Percentiles rank a stretch among this genome's conserved stretches.
phyloP scores from a whole-genome alignment of 805 yeast species.

The Osmozyma mogii region DNA sequence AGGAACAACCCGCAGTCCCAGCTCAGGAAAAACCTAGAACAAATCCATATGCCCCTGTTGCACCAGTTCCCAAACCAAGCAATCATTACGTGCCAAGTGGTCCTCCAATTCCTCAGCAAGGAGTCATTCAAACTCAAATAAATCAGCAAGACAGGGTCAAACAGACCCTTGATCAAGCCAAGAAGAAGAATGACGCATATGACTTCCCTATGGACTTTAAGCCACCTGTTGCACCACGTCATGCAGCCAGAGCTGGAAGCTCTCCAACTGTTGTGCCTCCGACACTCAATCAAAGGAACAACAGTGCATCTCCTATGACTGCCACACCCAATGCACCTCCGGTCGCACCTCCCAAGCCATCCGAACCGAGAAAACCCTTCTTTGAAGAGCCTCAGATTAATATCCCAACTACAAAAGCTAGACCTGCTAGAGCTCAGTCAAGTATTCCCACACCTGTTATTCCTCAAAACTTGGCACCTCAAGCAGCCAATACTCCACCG shows the following conservation, averaged over 20 bases:
- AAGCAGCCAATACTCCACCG: constrained; percentile 6
- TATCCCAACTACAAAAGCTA: constrained; percentile 20
- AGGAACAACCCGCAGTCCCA: constrained; percentile 4
- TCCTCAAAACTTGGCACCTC: constrained; percentile 3
- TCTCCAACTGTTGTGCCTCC: not conserved
- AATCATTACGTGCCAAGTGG: not conserved
- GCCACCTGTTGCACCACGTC: constrained; percentile 1
- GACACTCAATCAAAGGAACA: not conserved
- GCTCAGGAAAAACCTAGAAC: constrained; percentile 2
- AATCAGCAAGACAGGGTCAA: too few relatives aligned
- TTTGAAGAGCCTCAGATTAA: constrained; percentile 51
- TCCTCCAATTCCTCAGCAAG: too few relatives aligned
- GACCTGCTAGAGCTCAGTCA: constrained; percentile 18
- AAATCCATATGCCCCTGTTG: constrained; percentile 1
- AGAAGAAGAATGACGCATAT: constrained; percentile 66
- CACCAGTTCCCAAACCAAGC: not conserved
- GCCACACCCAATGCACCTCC: constrained; percentile 8
- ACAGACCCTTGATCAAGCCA: constrained; percentile 36
- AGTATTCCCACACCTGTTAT: constrained; percentile 1
- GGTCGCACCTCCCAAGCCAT: constrained; percentile 7
- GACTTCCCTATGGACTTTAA: constrained; percentile 58
- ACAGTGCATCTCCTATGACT: constrained; percentile 3
- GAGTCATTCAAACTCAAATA: constrained; percentile 4
- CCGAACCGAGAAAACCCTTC: constrained; percentile 31
- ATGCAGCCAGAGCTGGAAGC: too few relatives aligned